Conservation (phyloP, 139 green algal genomes). For the Gonium pectorale region DNA sequence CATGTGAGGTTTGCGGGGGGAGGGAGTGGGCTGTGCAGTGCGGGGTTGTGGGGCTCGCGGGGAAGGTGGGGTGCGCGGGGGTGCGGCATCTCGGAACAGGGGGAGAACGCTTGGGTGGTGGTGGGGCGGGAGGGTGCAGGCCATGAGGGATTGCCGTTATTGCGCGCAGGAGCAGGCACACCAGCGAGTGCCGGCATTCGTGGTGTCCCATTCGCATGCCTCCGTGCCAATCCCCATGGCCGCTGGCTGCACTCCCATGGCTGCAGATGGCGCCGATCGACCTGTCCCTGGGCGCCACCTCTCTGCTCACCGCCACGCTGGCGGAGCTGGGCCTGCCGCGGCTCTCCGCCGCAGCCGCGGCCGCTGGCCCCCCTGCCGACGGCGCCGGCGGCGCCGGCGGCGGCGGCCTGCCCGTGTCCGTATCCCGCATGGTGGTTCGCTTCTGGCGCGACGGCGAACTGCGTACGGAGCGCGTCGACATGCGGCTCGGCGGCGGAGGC, state of each 20-base stretch:
- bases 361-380: neutral
- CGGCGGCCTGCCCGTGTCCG: neutral
- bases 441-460: conserved; percentile 10
- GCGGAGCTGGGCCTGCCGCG: neutral
- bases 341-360: neutral
- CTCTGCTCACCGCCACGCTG: neutral
- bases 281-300: conserved; percentile 19
- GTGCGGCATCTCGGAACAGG: too few relatives aligned
- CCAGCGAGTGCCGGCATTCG: too few relatives aligned
- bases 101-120: too few relatives aligned
- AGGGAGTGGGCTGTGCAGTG: too few relatives aligned
- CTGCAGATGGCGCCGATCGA: conserved; percentile 5
- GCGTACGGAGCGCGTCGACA: conserved; percentile 29
- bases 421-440: conserved; percentile 15
- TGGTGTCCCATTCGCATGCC: neutral
- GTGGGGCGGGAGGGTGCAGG: too few relatives aligned
- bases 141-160: too few relatives aligned
- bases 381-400: neutral
- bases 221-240: neutral
- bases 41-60: too few relatives aligned
- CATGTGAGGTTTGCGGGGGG: too few relatives aligned
- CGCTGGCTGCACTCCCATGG: neutral
- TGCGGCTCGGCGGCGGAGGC: conserved; percentile 9
- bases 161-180: too few relatives aligned
- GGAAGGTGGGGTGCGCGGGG: too few relatives aligned